A percentile compares a stretch with the other conserved stretches of the same genome.
Conservation (phyloP, 306 rosid species). For the Cicer pinnatifidum region DNA sequence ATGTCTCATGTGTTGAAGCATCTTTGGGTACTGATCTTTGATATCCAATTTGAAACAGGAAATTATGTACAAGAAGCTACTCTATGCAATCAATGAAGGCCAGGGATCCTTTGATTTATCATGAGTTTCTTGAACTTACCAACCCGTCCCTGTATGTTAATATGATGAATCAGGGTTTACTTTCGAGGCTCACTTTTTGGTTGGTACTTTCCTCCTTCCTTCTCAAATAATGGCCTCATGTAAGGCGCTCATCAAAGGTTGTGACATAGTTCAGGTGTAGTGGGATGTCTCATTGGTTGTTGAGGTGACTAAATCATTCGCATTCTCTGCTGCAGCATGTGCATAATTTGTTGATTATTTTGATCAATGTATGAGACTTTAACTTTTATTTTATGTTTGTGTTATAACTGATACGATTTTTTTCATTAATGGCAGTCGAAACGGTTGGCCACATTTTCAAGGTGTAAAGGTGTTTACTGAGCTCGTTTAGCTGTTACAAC, state of each 20-base stretch:
- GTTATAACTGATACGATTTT: neutral
- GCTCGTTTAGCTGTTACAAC: conserved; percentile 53
- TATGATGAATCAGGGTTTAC: conserved; percentile 59
- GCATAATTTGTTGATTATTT: conserved; percentile 11
- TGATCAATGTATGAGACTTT: neutral
- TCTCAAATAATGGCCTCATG: conserved; percentile 59
- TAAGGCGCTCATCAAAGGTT: conserved; percentile 48
- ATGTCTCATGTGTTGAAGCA: conserved; percentile 1
- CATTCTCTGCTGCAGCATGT: conserved; percentile 15
- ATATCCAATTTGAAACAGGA: conserved; percentile 60
- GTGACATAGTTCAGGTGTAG: conserved; percentile 59
- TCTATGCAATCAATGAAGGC: conserved; percentile 97
- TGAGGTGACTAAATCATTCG: neutral
- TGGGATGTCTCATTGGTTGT: neutral
- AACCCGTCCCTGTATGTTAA: conserved; percentile 58
- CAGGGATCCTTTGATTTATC: conserved; percentile 99
- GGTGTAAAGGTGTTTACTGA: conserved; percentile 65
- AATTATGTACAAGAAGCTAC: conserved; percentile 92
- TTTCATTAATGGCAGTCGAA: conserved; percentile 44
- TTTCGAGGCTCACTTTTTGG: conserved; percentile 55
- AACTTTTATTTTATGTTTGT: neutral
- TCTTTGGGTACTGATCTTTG: conserved; percentile 36
- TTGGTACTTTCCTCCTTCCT: conserved; percentile 54
- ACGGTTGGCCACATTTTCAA: conserved; percentile 53
- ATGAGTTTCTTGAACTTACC: conserved; percentile 71